Percentiles rank a stretch among this genome's conserved stretches.
Evolutionary conservation across 768 basidiomycete species (phyloP).

Genomic region (Lanmaoa pseudosensibilis): DNA sequence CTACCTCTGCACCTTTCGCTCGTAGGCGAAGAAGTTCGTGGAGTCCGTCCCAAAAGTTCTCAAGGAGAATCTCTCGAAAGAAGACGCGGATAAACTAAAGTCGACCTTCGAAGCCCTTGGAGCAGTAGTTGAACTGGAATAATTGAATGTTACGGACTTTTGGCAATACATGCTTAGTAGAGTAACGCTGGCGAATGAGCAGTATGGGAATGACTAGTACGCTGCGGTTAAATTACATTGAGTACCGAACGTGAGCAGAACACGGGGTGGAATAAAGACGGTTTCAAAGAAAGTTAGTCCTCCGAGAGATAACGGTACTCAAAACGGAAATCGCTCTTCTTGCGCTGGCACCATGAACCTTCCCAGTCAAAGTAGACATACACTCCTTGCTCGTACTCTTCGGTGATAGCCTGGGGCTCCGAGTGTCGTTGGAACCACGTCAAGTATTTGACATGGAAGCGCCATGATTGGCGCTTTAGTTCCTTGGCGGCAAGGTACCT

Average conservation of each 20-base stretch:
- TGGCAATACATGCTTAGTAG: conserved; percentile 16
- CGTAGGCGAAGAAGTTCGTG: conserved; percentile 97
- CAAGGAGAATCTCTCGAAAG: conserved; percentile 94
- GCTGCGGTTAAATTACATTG: conserved; percentile 29
- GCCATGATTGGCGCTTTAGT: conserved; percentile 96
- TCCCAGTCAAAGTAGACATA: conserved; percentile 99
- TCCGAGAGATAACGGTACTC: conserved; percentile 95
- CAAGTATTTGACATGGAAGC: conserved; percentile 98
- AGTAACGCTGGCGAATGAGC: conserved; percentile 12
- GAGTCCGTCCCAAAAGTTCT: conserved; percentile 90
- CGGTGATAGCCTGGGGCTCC: conserved; percentile 97
- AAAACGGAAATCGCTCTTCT: conserved; percentile 97
- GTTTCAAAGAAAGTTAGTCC: conserved; percentile 39
- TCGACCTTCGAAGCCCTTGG: conserved; percentile 88
- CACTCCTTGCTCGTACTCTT: conserved; percentile 98
- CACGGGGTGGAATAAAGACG: conserved; percentile 6
- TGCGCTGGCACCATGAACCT: conserved; percentile 96
- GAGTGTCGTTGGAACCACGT: conserved; percentile 99
- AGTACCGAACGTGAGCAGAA: conserved; percentile 17
- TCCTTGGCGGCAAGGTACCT: conserved; percentile 97
- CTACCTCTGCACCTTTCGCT: background rate
- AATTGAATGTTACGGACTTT: conserved; percentile 27
- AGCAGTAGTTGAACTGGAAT: conserved; percentile 84
- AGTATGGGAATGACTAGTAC: conserved; percentile 18
- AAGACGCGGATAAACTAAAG: conserved; percentile 96